Evolutionary conservation across 371 early-diverging fungal species (phyloP).

Genomic region (Mortierella sp.): DNA sequence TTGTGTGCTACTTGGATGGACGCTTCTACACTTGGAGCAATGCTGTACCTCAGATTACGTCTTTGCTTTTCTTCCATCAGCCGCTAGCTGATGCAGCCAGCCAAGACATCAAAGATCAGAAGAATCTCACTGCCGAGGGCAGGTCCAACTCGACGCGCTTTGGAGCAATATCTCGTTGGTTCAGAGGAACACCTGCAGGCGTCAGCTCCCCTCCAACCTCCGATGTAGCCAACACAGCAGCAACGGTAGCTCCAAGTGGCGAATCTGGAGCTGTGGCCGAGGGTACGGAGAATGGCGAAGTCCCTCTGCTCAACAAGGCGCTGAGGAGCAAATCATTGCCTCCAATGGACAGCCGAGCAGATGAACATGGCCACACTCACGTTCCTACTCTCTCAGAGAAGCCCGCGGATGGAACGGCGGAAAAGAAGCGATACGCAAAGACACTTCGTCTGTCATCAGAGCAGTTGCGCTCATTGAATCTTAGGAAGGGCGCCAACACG

Average conservation of each 20-base stretch:
- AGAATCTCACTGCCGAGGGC: slow-evolving; percentile 19
- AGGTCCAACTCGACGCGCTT: slow-evolving; percentile 47
- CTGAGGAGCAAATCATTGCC: slow-evolving; percentile 50
- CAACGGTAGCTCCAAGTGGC: slow-evolving; percentile 5
- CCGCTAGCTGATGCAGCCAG: slow-evolving; percentile 41
- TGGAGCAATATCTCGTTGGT: slow-evolving; percentile 52
- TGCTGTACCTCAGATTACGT: slow-evolving; percentile 63
- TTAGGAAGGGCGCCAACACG: slow-evolving; percentile 93
- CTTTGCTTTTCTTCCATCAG: slow-evolving; percentile 63
- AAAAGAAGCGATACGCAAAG: slow-evolving; percentile 77
- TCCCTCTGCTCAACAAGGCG: slow-evolving; percentile 30
- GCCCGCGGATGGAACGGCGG: slow-evolving; percentile 6
- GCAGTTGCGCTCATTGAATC: slow-evolving; percentile 81
- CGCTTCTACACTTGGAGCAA: slow-evolving; percentile 56
- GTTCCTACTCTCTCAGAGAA: slow-evolving; percentile 35
- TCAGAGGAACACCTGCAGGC: slow-evolving; percentile 43
- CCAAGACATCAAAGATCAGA: slow-evolving; percentile 33
- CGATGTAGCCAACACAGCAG: slow-evolving; percentile 6
- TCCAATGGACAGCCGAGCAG: slow-evolving; percentile 17
- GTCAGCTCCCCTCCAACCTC: slow-evolving; percentile 22
- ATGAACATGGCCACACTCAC: slow-evolving; percentile 18
- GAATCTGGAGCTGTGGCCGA: slow-evolving; percentile 10
- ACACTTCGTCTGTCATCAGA: slow-evolving; percentile 88
- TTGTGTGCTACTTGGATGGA: slow-evolving; percentile 47
- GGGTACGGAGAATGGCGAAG: slow-evolving; percentile 23